Evolutionary conservation across 257 asterid species (phyloP).

Genomic region (Pogostemon cablin): DNA sequence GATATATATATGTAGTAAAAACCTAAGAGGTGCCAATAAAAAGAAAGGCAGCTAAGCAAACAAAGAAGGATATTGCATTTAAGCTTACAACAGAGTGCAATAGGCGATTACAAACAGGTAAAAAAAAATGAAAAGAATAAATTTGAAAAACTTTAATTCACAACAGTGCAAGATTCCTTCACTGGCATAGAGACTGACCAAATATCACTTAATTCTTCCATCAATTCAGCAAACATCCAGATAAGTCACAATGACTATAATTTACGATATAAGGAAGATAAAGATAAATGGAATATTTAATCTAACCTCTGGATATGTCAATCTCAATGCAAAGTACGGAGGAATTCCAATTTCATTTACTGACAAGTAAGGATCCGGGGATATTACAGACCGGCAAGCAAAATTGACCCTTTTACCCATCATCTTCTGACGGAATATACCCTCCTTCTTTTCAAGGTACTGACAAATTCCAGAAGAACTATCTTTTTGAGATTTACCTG

Average conservation of each 20-base stretch:
- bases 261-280: constrained; percentile 2
- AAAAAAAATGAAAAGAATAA: neutral
- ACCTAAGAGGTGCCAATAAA: neutral
- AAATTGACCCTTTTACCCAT: constrained; percentile 98
- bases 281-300: constrained; percentile 5
- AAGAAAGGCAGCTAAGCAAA: neutral
- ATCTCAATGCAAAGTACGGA: constrained; percentile 85
- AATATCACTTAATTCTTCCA: neutral
- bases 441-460: constrained; percentile 91
- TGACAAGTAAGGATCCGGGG: constrained; percentile 93
- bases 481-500: constrained; percentile 66
- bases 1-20: neutral
- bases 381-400: constrained; percentile 97
- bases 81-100: neutral
- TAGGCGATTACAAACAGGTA: neutral
- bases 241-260: neutral
- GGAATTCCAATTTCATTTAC: constrained; percentile 99
- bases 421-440: constrained; percentile 97
- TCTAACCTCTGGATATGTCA: constrained; percentile 93
- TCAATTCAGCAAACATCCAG: neutral
- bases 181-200: constrained; percentile 1
- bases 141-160: neutral
- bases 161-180: neutral
- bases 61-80: neutral
- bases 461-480: constrained; percentile 72